Evolutionary conservation across 139 green algal species (phyloP).

Genomic region (Ulvella scutata): DNA sequence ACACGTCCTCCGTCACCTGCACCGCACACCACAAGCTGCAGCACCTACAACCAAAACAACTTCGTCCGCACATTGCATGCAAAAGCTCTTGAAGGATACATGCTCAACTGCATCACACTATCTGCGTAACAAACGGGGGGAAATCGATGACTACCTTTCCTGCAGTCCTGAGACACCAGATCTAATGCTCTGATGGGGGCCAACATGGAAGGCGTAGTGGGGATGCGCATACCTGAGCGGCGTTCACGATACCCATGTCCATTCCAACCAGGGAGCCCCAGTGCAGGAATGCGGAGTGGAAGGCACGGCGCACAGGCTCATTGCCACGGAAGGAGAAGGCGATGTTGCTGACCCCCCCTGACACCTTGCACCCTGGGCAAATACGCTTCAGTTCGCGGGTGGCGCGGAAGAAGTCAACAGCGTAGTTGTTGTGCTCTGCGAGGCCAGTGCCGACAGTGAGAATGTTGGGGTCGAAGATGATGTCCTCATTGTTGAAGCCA

Average conservation of each 20-base stretch:
- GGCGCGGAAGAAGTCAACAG: conserved; percentile 92
- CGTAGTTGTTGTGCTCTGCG: conserved; percentile 98
- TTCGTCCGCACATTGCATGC: neutral
- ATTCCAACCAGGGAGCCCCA: conserved; percentile 88
- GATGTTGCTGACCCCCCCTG: conserved; percentile 94
- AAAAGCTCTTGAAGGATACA: too few relatives aligned
- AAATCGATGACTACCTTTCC: neutral
- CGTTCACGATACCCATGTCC: conserved; percentile 99
- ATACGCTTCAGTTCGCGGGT: conserved; percentile 84
- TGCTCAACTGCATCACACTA: too few relatives aligned
- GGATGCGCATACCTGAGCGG: conserved; percentile 34
- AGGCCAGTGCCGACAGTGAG: conserved; percentile 92
- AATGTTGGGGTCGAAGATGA: conserved; percentile 99
- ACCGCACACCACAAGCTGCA: neutral
- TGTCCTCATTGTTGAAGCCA: conserved; percentile 86
- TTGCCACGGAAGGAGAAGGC: conserved; percentile 98
- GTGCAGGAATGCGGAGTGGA: conserved; percentile 90
- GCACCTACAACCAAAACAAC: neutral
- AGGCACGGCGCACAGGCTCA: conserved; percentile 78
- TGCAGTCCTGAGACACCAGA: conserved; percentile 1
- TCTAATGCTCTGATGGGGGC: neutral
- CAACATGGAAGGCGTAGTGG: neutral
- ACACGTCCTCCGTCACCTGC: conserved; percentile 82
- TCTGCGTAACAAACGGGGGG: too few relatives aligned
- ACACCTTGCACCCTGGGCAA: conserved; percentile 90